phyloP scores from a whole-genome alignment of 305 asterid species.

The Fraxinus baroniana region DNA sequence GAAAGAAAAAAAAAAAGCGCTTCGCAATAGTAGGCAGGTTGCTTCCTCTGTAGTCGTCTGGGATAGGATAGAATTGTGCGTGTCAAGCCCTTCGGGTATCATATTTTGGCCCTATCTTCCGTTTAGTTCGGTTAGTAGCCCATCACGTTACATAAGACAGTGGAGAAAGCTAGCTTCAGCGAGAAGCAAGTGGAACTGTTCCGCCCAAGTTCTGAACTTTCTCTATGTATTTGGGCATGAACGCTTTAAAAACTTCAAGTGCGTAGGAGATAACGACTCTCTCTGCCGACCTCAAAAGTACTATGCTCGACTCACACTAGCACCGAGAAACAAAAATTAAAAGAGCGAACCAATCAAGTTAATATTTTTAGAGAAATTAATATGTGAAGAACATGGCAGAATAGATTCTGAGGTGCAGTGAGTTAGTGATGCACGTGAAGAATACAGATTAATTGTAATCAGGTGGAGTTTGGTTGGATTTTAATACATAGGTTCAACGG shows the following conservation, averaged over 20 bases:
- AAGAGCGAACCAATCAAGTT: not conserved
- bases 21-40: not conserved
- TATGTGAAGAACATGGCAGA: not conserved
- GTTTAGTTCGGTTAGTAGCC: not conserved
- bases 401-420: not conserved
- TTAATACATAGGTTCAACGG: not conserved
- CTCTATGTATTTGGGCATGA: not conserved
- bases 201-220: not conserved
- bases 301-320: not conserved
- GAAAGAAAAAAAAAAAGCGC: too few relatives aligned
- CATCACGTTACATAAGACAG: not conserved
- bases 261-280: not conserved
- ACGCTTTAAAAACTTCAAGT: not conserved
- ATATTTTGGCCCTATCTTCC: not conserved
- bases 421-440: not conserved
- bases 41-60: not conserved
- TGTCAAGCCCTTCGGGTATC: not conserved
- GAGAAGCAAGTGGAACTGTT: not conserved
- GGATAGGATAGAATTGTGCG: not conserved
- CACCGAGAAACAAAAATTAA: not conserved
- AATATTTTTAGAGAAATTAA: not conserved
- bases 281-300: not conserved
- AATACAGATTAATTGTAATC: not conserved
- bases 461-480: not conserved
- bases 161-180: not conserved